phyloP scores from a whole-genome alignment of 1,284 basidiomycete genomes.

The Boletus semigastroideus region DNA sequence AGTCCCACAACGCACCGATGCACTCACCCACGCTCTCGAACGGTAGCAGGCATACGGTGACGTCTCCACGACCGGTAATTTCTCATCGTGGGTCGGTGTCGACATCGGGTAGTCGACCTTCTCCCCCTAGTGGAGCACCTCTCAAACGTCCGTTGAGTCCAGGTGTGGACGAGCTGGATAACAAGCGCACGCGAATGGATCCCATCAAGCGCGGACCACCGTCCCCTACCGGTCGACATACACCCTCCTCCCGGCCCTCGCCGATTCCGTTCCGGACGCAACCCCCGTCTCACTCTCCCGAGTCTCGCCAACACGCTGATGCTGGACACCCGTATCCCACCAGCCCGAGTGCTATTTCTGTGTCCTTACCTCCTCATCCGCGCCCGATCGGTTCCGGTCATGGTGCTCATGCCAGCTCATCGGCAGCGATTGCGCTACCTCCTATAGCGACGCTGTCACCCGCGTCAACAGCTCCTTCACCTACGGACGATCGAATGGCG shows the following conservation, averaged over 20 bases:
- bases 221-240: slow-evolving; percentile 51
- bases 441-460: slow-evolving; percentile 68
- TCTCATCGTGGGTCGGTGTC: slow-evolving; percentile 58
- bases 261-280: slow-evolving; percentile 74
- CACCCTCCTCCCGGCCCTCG: slow-evolving; percentile 63
- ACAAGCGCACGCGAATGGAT: slow-evolving; percentile 65
- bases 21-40: slow-evolving; percentile 55
- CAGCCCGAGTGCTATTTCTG: slow-evolving; percentile 52
- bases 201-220: slow-evolving; percentile 49
- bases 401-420: slow-evolving; percentile 30
- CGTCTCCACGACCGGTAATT: slow-evolving; percentile 45
- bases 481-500: slow-evolving; percentile 51
- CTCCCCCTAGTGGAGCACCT: slow-evolving; percentile 42
- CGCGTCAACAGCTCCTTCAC: slow-evolving; percentile 51
- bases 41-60: slow-evolving; percentile 49
- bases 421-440: slow-evolving; percentile 47
- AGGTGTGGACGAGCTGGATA: slow-evolving; percentile 55
- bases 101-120: slow-evolving; percentile 51
- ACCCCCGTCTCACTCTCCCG: slow-evolving; percentile 61
- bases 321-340: slow-evolving; percentile 44
- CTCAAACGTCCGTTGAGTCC: slow-evolving; percentile 70
- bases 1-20: slow-evolving; percentile 32
- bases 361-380: slow-evolving; percentile 66
- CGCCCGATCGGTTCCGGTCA: slow-evolving; percentile 62
- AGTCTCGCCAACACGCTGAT: slow-evolving; percentile 49